Base-by-base conservation (phyloP, 208 protist species). In the Trypanosoma melophagium region DNA sequence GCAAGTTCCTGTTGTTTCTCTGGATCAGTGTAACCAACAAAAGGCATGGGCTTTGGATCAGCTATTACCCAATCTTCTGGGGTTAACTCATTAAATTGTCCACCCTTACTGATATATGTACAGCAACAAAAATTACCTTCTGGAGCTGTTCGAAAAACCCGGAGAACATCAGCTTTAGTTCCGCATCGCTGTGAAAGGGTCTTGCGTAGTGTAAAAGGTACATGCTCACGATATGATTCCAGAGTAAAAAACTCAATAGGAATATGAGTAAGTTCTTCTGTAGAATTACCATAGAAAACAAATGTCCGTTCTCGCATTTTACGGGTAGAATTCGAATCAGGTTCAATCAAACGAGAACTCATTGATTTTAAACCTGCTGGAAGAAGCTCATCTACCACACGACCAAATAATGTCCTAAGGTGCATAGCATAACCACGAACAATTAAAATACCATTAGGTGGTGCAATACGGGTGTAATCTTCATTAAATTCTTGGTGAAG, bases 241-340 rank as follows among this genome's bases (percentile, higher is more conserved):
- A 96, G 62, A n/a, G 86, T 95, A 76, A 87, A 97, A 79, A 97
- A 95, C 69, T 97, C 93, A 51, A 97, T 85, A 17, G 93, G 93
- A 51, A 97, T 80, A 78, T 87, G 83, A 3, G 83, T 94, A 57
- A 97, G 77, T 60, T 95, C 88, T 54, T 88, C 80, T 13, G 66
- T 54, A 35, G 83, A 89, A 31, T 86, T 74, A 22, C 91, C 91
- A 72, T 86, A 92, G 68, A 97, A 95, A 60, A 93, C 83, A 80
- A 97, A 96, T 21, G 90, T 93, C 38, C 88, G 83, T 53, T 96
- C 81, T 31, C 80, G 83, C 40, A 69, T 45, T 19, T 76, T 56
- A 22, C 79, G 69, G 0, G 59, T 61, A 28, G 65, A 51, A 62
- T 71, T 61, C 55, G 87, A 80, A 51, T 90, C 81, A 51, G 93